Base-by-base conservation (phyloP, 805 yeast genomes). In the Wickerhamomyces xylosicus region DNA sequence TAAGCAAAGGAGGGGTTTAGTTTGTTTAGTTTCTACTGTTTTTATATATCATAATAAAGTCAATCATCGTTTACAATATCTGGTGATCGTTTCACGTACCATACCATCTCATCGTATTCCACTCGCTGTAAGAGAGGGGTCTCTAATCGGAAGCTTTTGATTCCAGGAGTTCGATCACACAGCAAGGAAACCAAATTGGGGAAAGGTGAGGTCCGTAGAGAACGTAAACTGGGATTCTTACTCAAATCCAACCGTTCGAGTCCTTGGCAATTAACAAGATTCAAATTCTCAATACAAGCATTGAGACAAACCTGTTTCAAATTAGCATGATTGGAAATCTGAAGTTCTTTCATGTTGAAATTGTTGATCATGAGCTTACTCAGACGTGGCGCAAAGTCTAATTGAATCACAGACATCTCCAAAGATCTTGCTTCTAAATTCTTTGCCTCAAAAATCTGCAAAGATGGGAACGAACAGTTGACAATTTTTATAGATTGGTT, bases 1-100 rank as follows among this genome's bases (percentile, higher is more conserved):
- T 75, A 66, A 66, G 43, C 27, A 32, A 36, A n/a, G n/a, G n/a
- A n/a, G n/a, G n/a, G 40, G 37, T 19, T 28, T 25, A 15, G 22
- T 27, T 19, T 31, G 22, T 34, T 33, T 20, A 14, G 17, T 29
- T 35, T 40, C 33, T 28, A 29, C 25, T 31, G 29, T 34, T 18
- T 21, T 21, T 10, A 21, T 21, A n/a, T n/a, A n/a, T n/a, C n/a
- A n/a, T n/a, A n/a, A n/a, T n/a, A n/a, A n/a, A n/a, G n/a, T n/a
- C n/a, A n/a, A n/a, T n/a, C n/a, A n/a, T n/a, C n/a, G n/a, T n/a
- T n/a, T n/a, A n/a, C n/a, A n/a, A n/a, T n/a, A n/a, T n/a, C n/a
- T n/a, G 14, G 29, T 25, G 29, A n/a, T 8, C 29, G 8, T n/a
- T 25, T 25, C 29, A 25, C 14, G 14, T 25, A 25, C 14, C 29